Base-by-base conservation (phyloP, 129 eudicot genomes). In the Lonicera japonica region DNA sequence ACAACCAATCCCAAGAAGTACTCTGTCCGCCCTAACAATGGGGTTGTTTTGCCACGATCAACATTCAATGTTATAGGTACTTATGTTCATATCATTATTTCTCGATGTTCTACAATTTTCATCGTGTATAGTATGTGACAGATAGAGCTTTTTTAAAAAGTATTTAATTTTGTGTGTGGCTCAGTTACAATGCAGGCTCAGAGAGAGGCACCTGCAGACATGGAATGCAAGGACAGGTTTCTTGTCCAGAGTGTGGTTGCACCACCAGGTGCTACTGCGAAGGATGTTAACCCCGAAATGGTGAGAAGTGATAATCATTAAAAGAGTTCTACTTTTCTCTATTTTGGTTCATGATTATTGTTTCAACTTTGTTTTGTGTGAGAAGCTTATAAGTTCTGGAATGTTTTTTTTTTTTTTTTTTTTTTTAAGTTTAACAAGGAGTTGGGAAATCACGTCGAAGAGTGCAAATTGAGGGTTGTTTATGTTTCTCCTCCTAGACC, bases 1-100 rank as follows among this genome's bases (percentile, higher is more conserved):
- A 80, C 86, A 8, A 80, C 86, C 4, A 76, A 80, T 41, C 82
- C 82, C 16, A 76, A 76, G 72, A 80, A 80, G 65, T 80, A 80
- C 54, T 67, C 73, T 48, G 86, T 80, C 4, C 69, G 82, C n/a
- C 86, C 86, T 39, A 80, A 80, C 61, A 75, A 69, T 51, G 86
- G 86, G 10, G 41, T 80, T 16, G 76, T 80, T 16, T 47, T 63
- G 25, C 80, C 75, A 5, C 70, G 62, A 19, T 62, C 80, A 5
- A 58, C 66, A 8, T 55, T 47, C 64, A 70, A 54, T 69, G 64
- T 75, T 21, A 40, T 54, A 21, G 80, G 79, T 74, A 23, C 38
- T 36, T 24, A 24, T 19, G 36, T 6, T 29, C 36, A 2, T 1
- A 29, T 29, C 2, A 6, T 29, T 29, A 29, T 29, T 29, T 29